Percentiles rank a stretch among this genome's conserved stretches.
These are phyloP conservation scores for Calophaca sinica DNA, from an alignment of 306 rosid genomes.

Conservation along the genomic window DNA sequence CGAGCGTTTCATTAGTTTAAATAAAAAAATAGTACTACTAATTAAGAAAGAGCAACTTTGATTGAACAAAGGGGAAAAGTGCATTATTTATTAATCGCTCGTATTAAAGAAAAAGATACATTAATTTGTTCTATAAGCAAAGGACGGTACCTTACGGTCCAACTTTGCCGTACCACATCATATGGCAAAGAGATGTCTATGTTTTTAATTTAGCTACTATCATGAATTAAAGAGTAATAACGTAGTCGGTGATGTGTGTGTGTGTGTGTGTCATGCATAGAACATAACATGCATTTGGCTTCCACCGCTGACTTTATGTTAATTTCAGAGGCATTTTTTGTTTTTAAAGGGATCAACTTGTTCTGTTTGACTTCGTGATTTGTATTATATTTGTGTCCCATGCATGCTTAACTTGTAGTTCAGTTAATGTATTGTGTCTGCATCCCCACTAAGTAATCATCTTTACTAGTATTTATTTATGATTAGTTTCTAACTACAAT, in stretches of 20 bases:
- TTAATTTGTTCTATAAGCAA: conserved; percentile 38
- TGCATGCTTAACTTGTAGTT: conserved; percentile 31
- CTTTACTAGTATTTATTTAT: conserved; percentile 6
- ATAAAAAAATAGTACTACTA: too few species aligned
- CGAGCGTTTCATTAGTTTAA: too few species aligned
- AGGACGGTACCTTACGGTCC: conserved; percentile 36
- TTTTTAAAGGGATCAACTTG: conserved; percentile 11
- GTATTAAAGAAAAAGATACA: not conserved
- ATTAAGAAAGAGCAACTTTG: not conserved
- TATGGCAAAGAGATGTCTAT: too few species aligned
- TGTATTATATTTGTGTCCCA: not conserved
- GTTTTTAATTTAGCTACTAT: too few species aligned
- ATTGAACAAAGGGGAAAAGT: not conserved
- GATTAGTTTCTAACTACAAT: not conserved
- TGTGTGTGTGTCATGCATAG: too few species aligned
- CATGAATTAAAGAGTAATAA: too few species aligned
- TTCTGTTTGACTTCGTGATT: conserved; percentile 25
- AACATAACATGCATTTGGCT: conserved; percentile 44
- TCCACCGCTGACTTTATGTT: conserved; percentile 21
- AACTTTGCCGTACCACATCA: too few species aligned
- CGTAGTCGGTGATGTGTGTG: too few species aligned
- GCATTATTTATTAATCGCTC: not conserved
- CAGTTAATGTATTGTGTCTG: not conserved
- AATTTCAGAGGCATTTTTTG: conserved; percentile 8
- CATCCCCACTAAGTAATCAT: conserved; percentile 32